Evolutionary conservation across 1,139 yeast species (phyloP).

Genomic region (Taphrina communis): DNA sequence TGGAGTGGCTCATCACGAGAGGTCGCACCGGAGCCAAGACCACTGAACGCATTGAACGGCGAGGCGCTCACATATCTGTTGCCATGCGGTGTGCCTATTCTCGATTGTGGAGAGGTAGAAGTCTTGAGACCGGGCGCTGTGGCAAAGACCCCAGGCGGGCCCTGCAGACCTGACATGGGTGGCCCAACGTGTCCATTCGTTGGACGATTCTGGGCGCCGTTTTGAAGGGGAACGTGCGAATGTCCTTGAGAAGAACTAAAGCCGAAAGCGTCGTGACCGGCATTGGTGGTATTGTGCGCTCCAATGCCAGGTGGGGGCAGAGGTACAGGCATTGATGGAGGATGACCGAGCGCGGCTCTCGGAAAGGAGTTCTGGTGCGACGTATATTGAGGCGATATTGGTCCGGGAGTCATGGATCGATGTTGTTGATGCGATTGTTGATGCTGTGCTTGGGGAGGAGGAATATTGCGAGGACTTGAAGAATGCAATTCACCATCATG

Average conservation of each 20-base stretch:
- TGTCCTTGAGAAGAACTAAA: slow-evolving; percentile 17
- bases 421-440: slow-evolving; percentile 17
- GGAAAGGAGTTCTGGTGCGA: slow-evolving; percentile 32
- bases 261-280: slow-evolving; percentile 22
- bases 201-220: slow-evolving; percentile 2
- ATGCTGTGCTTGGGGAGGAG: slow-evolving; percentile 17
- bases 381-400: slow-evolving; percentile 29
- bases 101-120: slow-evolving; percentile 27
- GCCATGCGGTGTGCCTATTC: slow-evolving; percentile 35
- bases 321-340: slow-evolving; percentile 34
- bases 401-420: slow-evolving; percentile 20
- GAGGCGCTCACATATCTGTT: neutral
- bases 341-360: slow-evolving; percentile 23
- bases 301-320: slow-evolving; percentile 39
- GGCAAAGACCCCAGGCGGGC: slow-evolving; percentile 30
- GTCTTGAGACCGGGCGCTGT: slow-evolving; percentile 15
- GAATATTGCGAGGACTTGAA: slow-evolving; percentile 25
- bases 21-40: slow-evolving; percentile 19
- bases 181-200: slow-evolving; percentile 18
- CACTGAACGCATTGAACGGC: slow-evolving; percentile 26
- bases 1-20: slow-evolving; percentile 23
- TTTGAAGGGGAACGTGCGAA: neutral
- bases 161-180: slow-evolving; percentile 10
- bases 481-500: slow-evolving; percentile 1
- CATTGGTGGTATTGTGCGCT: neutral